Evolutionary conservation across 1,139 yeast genomes (phyloP), one percentile per base, ranked within the genome.

Genomic region (Yamadazyma kanchanaburiensis): DNA sequence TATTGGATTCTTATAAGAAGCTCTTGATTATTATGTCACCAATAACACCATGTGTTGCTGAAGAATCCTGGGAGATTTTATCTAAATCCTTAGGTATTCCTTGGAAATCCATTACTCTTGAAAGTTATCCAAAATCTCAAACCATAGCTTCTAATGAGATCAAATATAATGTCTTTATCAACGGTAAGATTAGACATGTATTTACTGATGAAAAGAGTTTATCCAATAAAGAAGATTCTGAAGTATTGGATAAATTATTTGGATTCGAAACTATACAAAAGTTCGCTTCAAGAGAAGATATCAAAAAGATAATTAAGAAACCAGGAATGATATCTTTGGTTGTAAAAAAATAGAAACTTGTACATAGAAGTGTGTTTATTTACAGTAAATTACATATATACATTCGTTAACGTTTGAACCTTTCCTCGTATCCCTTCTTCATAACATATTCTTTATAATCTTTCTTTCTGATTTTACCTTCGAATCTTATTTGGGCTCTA

Each of bases 1-100:
- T 48, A 38, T 46, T 40, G 30, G 71, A 74, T 30, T 60, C 76
- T 1, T 70, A 70, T 38, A 63, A 68, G 43, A 76, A 73, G 30
- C 58, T 89, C 10, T 47, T 85, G 24, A 60, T 74, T 11, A 49
- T 74, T 7, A 73, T 81, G 62, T 63, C 88, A 0, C 94, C 95
- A 1, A 80, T 87, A 1, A 73, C 85, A 0, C 98, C 98, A 0
- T 73, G 81, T 10, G 70, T 78, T 5, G 75, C 89, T 1, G 97
- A 89, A 48, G 97, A 91, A 55, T 71, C 83, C 23, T 82, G 94
- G 80, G 85, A 81, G 38, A 43, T 54, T 2, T 46, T 85, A 3
- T 63, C 58, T 8, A 28, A 37, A 1, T 50, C 55, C 2, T 47
- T 55, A 19, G 49, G 49, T 0, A 29, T 35, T 14, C 40, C 51